Evolutionary conservation across 352 stramenopile genomes (phyloP).

Genomic region (Phytophthora boehmeriae): DNA sequence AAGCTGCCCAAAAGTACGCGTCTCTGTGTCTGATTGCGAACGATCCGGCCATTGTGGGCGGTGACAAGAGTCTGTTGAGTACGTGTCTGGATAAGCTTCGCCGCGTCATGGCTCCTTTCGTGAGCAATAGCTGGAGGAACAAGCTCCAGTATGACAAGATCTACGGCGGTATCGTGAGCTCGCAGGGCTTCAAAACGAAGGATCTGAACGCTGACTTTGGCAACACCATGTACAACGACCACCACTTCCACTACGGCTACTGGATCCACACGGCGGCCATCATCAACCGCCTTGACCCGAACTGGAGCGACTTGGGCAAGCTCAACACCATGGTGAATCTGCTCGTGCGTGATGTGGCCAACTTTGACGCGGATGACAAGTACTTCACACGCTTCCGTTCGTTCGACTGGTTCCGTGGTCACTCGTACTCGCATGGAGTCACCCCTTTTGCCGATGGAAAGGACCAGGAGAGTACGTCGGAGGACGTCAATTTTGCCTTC

Average conservation of each 20-base stretch:
- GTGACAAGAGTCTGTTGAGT: conserved; percentile 43
- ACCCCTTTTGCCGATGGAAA: conserved; percentile 68
- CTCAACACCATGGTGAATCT: conserved; percentile 48
- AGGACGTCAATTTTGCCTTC: conserved; percentile 76
- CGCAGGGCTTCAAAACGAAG: conserved; percentile 51
- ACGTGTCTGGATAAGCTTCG: conserved; percentile 49
- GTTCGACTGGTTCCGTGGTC: conserved; percentile 73
- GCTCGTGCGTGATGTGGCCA: conserved; percentile 69
- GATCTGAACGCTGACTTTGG: conserved; percentile 74
- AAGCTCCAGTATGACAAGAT: conserved; percentile 60
- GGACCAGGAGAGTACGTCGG: conserved; percentile 70
- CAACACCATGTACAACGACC: conserved; percentile 80
- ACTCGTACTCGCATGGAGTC: conserved; percentile 75
- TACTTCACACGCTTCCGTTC: conserved; percentile 61
- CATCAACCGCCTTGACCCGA: conserved; percentile 47
- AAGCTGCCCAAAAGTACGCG: conserved; percentile 63
- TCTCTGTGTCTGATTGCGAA: conserved; percentile 66
- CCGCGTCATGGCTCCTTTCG: conserved; percentile 47
- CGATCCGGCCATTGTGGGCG: conserved; percentile 43
- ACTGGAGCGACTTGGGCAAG: conserved; percentile 39
- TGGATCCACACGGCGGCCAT: conserved; percentile 62
- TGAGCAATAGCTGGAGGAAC: conserved; percentile 53
- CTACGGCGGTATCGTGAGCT: conserved; percentile 65
- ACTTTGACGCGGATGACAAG: conserved; percentile 38
- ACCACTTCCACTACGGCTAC: conserved; percentile 84